Conservation (phyloP, 371 early-diverging fungal species). For the Mortierella sp. region DNA sequence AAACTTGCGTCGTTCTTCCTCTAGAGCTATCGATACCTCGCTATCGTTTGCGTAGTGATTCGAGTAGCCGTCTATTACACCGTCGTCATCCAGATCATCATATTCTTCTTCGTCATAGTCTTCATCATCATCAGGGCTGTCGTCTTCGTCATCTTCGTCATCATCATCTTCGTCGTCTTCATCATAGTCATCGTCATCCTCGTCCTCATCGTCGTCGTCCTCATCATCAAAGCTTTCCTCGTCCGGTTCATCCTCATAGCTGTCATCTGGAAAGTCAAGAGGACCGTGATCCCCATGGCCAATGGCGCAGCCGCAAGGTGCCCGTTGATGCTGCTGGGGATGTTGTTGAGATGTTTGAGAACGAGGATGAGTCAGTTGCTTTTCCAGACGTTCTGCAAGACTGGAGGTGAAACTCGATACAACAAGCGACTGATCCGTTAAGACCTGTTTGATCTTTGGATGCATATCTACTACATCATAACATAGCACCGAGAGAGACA, state of each 20-base stretch:
- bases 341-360: constrained; percentile 7
- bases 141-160: constrained; percentile 8
- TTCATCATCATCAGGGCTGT: constrained; percentile 10
- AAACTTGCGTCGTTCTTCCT: constrained; percentile 29
- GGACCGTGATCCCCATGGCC: constrained; percentile 17
- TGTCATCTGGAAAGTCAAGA: constrained; percentile 33
- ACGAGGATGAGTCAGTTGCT: constrained; percentile 16
- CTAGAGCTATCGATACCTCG: not conserved
- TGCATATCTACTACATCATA: not conserved
- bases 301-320: constrained; percentile 22
- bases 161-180: constrained; percentile 17
- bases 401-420: constrained; percentile 31
- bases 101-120: constrained; percentile 15
- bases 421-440: constrained; percentile 29
- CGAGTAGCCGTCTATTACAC: constrained; percentile 25
- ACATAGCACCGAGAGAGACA: too few species aligned
- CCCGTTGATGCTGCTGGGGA: not conserved
- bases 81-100: constrained; percentile 15
- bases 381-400: constrained; percentile 28
- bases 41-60: constrained; percentile 17
- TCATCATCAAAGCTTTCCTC: constrained; percentile 25
- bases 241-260: constrained; percentile 38
- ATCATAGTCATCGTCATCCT: constrained; percentile 26
- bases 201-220: constrained; percentile 24
- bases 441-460: constrained; percentile 25